Evolutionary conservation across 75 land plant species (phyloP).

Genomic region (Pinus tabuliformis): DNA sequence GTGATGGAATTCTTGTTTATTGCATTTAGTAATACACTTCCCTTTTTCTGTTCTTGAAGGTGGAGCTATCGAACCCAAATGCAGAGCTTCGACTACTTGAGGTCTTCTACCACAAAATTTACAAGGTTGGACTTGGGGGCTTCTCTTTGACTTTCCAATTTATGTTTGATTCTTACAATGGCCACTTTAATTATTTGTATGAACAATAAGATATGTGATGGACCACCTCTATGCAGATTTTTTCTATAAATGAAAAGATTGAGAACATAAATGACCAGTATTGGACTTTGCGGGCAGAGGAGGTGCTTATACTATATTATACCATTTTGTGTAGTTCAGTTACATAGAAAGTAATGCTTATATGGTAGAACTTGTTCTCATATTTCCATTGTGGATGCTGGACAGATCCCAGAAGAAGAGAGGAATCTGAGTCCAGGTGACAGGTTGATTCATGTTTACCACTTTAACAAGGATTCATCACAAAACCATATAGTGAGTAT

Average conservation of each 20-base stretch:
- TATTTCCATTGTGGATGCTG: not conserved
- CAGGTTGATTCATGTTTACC: conserved; percentile 30
- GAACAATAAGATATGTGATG: not conserved
- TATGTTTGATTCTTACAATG: not conserved
- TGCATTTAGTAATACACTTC: not conserved
- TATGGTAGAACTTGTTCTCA: not conserved
- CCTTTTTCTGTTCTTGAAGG: conserved; percentile 9
- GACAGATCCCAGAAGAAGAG: conserved; percentile 35
- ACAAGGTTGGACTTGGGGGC: conserved; percentile 17
- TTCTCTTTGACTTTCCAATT: not conserved
- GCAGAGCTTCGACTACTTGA: conserved; percentile 28
- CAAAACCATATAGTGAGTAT: conserved; percentile 27
- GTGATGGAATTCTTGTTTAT: not conserved
- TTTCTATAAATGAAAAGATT: conserved; percentile 29
- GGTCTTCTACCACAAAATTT: conserved; percentile 32
- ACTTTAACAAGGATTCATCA: conserved; percentile 22
- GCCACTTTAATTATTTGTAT: not conserved
- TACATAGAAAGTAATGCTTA: not conserved
- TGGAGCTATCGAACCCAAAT: conserved; percentile 27
- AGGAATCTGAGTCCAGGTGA: conserved; percentile 9
- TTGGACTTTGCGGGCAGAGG: conserved; percentile 36
- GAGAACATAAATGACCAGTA: conserved; percentile 37
- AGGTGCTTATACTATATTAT: conserved; percentile 2
- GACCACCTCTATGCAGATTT: conserved; percentile 19
- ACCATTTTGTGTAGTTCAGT: not conserved